These are phyloP conservation scores for Vigna mungo DNA, from an alignment of 306 rosid genomes.

Conservation along the genomic window DNA sequence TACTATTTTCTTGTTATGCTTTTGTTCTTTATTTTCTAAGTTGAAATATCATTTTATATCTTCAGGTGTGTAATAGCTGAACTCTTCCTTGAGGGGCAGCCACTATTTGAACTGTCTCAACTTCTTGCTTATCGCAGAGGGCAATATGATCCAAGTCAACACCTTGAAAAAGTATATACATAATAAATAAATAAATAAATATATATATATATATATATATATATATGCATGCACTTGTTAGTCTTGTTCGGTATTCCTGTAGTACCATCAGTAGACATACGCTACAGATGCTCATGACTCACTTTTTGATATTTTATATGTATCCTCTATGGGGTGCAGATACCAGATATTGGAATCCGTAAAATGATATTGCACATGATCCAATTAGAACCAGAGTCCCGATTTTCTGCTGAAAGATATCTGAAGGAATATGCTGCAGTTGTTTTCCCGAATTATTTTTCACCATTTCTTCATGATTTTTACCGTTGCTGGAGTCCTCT, in stretches of 20 bases:
- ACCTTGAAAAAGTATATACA: constrained; percentile 77
- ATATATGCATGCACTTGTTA: constrained; percentile 1
- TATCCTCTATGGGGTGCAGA: constrained; percentile 61
- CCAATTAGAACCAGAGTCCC: constrained; percentile 86
- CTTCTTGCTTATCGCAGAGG: constrained; percentile 99
- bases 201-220: too few relatives aligned
- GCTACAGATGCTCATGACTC: constrained; percentile 16
- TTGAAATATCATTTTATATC: constrained; percentile 44
- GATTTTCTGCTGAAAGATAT: constrained; percentile 88
- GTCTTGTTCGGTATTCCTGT: constrained; percentile 21
- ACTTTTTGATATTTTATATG: constrained; percentile 25
- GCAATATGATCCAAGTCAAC: constrained; percentile 92
- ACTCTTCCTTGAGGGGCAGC: constrained; percentile 99
- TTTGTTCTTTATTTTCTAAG: constrained; percentile 28
- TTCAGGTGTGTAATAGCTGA: constrained; percentile 96
- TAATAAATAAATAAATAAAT: too few relatives aligned
- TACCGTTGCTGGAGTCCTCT: constrained; percentile 93
- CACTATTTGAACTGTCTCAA: constrained; percentile 91
- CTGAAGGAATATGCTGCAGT: constrained; percentile 75
- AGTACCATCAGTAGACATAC: constrained; percentile 27
- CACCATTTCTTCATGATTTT: constrained; percentile 90
- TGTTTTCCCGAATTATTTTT: constrained; percentile 90
- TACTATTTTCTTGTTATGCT: constrained; percentile 14
- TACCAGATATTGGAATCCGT: constrained; percentile 90
- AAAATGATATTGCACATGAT: constrained; percentile 96